phyloP scores from a whole-genome alignment of 192 early-diverging fungal genomes.

The Linnemannia exigua region DNA sequence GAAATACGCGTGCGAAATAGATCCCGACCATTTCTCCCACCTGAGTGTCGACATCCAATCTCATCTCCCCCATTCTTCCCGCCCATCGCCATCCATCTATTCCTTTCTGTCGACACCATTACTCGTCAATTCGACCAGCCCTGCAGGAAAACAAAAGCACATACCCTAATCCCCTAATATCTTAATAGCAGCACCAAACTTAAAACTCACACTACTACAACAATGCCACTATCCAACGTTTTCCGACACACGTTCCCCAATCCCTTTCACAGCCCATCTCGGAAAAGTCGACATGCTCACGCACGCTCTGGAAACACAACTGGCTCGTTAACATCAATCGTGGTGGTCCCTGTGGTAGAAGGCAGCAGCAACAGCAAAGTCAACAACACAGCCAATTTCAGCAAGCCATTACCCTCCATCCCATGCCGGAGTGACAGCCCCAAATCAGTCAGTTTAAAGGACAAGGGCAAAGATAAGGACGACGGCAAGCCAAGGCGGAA shows the following conservation, averaged over 20 bases:
- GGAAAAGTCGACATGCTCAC: conserved; percentile 8
- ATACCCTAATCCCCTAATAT: conserved; percentile 3
- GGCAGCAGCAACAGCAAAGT: background rate
- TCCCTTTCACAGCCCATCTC: conserved; percentile 25
- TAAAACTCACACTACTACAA: background rate
- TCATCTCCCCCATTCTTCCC: background rate
- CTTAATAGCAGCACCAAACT: background rate
- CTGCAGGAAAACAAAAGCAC: background rate
- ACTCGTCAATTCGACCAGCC: background rate
- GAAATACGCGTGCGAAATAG: background rate
- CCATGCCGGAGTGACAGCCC: background rate
- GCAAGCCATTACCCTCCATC: background rate
- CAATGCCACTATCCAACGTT: conserved; percentile 42
- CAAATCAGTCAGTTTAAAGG: background rate
- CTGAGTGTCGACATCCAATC: conserved; percentile 3
- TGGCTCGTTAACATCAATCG: background rate
- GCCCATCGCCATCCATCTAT: background rate
- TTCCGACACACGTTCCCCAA: conserved; percentile 27
- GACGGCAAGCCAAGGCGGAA: background rate
- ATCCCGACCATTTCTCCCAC: background rate
- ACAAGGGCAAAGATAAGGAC: background rate
- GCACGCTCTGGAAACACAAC: conserved; percentile 1
- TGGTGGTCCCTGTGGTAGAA: background rate
- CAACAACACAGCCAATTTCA: background rate
- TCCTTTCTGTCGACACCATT: background rate